Percentiles rank a stretch among this genome's conserved stretches.
These are phyloP conservation scores for Ajuga reptans DNA, from an alignment of 305 asterid genomes.

Conservation along the genomic window DNA sequence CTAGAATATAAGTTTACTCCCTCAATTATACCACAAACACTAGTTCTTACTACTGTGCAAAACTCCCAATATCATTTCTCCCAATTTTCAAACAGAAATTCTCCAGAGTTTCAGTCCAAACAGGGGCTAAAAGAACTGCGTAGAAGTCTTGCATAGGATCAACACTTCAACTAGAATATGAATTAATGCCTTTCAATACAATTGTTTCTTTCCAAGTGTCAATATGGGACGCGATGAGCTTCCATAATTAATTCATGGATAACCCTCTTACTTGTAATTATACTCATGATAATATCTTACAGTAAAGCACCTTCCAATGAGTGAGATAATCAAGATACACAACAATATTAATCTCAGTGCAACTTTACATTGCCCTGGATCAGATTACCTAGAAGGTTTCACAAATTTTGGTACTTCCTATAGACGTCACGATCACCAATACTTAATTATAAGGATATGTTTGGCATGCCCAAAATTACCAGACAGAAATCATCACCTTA, in stretches of 20 bases:
- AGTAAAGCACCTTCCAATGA: background rate
- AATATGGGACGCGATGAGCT: background rate
- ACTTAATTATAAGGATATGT: background rate
- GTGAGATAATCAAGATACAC: background rate
- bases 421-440: background rate
- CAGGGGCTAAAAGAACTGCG: background rate
- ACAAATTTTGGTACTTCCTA: background rate
- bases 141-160: background rate
- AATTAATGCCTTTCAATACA: background rate
- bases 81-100: too few relatives aligned
- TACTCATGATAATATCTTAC: background rate
- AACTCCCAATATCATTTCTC: too few relatives aligned
- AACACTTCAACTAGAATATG: background rate
- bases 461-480: constrained; percentile 11
- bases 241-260: background rate
- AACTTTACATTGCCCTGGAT: background rate
- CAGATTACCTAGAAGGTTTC: background rate
- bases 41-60: too few relatives aligned
- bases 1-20: background rate
- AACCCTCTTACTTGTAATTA: background rate
- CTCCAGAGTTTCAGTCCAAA: too few relatives aligned
- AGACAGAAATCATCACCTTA: constrained; percentile 47
- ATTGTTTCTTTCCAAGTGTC: background rate
- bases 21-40: too few relatives aligned
- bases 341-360: background rate